Base-by-base conservation (phyloP, 345 rosid genomes). In the Orychophragmus violaceus region DNA sequence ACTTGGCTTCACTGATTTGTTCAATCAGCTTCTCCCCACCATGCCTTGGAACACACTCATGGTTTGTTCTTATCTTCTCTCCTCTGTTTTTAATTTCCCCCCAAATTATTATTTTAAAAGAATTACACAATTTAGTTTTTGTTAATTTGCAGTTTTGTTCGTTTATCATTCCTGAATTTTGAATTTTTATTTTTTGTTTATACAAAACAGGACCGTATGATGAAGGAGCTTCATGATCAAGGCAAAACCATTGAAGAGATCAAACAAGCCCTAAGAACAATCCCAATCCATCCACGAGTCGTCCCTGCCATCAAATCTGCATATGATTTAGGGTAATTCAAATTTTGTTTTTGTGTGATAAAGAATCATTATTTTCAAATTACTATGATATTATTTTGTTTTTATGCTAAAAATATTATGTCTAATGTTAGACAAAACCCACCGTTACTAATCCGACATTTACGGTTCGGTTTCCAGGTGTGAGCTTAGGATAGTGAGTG, bases 1-100 rank as follows among this genome's bases (percentile, higher is more conserved):
- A 62, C 69, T 91, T 74, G 96, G 98, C 54, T 80, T 79, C 45
- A 83, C 90, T 13, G 89, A 83, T 27, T 70, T 81, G 81, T 91
- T 87, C 85, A 78, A 87, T 51, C 84, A 82, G 29, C 98, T 91
- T 57, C 96, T 89, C 16, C 90, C 89, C 2, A 84, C 92, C 80
- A 85, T 87, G 92, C 92, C 96, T 19, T 91, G 96, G 95, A 92
- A 92, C 74, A 67, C 89, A 66, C 77, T 89, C 66, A 89, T 92
- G 96, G 96, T 91, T 62, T 27, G 67, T 62, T 52, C 18, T 29
- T 58, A 18, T 24, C 17, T 58, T 64, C 32, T 33, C 52, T 54
- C 12, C 51, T 54, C 63, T 54, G 57, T 42, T 66, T 61, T 10
- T 22, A 0, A 3, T 30, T 27, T 48, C n/a, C 3, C 62, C 3